phyloP scores from a whole-genome alignment of 148 eudicot genomes.

The Nepenthes gracilis region DNA sequence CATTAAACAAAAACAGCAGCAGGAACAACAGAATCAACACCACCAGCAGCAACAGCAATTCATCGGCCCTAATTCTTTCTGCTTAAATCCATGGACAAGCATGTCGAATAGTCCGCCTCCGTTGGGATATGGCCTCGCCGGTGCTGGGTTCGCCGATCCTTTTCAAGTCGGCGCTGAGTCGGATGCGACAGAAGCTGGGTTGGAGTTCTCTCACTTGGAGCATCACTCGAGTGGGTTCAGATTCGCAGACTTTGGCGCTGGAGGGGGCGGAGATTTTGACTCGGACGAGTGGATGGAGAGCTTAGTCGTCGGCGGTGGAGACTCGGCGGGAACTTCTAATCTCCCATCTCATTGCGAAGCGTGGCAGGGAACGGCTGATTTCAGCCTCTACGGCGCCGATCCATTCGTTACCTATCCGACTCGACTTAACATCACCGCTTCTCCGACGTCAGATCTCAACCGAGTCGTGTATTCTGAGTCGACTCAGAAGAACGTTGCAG shows the following conservation, averaged over 20 bases:
- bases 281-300: slow-evolving; percentile 97
- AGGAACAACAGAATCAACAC: slow-evolving; percentile 43
- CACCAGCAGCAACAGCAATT: slow-evolving; percentile 29
- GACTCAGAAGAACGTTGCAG: slow-evolving; percentile 17
- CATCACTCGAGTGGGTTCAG: slow-evolving; percentile 34
- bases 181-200: slow-evolving; percentile 29
- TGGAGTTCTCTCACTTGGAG: slow-evolving; percentile 40
- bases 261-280: slow-evolving; percentile 37
- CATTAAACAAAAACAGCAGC: slow-evolving; percentile 71
- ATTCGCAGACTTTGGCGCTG: slow-evolving; percentile 38
- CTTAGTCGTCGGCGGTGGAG: slow-evolving; percentile 42
- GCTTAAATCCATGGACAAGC: slow-evolving; percentile 31
- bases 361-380: slow-evolving; percentile 18
- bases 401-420: slow-evolving; percentile 35
- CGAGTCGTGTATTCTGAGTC: slow-evolving; percentile 32
- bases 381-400: slow-evolving; percentile 27
- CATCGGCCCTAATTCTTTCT: slow-evolving; percentile 26
- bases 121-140: slow-evolving; percentile 12
- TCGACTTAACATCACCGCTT: slow-evolving; percentile 20
- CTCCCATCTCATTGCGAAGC: slow-evolving; percentile 34
- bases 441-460: slow-evolving; percentile 54
- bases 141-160: slow-evolving; percentile 40
- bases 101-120: slow-evolving; percentile 18
- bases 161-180: slow-evolving; percentile 23
- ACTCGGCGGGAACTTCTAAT: slow-evolving; percentile 27